These are phyloP conservation scores for Protomyces lactucae-debilis DNA, from an alignment of 1,139 yeast genomes.

Conservation along the genomic window DNA sequence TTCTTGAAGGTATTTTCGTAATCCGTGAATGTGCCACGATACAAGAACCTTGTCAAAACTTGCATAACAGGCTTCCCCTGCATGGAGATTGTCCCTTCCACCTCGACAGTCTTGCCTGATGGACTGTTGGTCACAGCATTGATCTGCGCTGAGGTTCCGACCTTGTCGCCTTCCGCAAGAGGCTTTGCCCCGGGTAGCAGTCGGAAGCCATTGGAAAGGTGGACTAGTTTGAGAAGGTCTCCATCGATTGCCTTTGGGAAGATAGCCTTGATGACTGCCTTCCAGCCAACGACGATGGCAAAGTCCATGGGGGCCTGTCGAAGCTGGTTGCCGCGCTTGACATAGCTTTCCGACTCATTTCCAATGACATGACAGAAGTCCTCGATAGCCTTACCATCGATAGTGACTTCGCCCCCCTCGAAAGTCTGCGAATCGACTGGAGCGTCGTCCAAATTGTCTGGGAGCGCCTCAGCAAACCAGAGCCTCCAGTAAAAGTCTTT, in stretches of 20 bases:
- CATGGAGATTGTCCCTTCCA: conserved; percentile 80
- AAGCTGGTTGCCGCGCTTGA: conserved; percentile 75
- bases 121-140: conserved; percentile 85
- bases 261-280: conserved; percentile 91
- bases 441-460: conserved; percentile 53
- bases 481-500: conserved; percentile 95
- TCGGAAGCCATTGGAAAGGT: conserved; percentile 87
- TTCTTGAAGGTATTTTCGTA: conserved; percentile 90
- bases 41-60: conserved; percentile 90
- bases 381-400: conserved; percentile 72
- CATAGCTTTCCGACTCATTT: conserved; percentile 94
- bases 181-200: conserved; percentile 92
- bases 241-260: conserved; percentile 97
- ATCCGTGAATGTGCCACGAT: conserved; percentile 86
- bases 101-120: conserved; percentile 94
- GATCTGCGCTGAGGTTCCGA: conserved; percentile 75
- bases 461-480: conserved; percentile 75
- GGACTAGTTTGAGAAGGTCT: conserved; percentile 88
- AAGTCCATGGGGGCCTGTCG: conserved; percentile 91
- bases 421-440: conserved; percentile 58
- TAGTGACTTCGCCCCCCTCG: conserved; percentile 63
- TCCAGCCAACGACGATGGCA: conserved; percentile 98
- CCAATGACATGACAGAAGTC: conserved; percentile 97
- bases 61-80: conserved; percentile 80
- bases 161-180: conserved; percentile 80